phyloP scores from a whole-genome alignment of 371 early-diverging fungal species.

The Entomophthora muscae region DNA sequence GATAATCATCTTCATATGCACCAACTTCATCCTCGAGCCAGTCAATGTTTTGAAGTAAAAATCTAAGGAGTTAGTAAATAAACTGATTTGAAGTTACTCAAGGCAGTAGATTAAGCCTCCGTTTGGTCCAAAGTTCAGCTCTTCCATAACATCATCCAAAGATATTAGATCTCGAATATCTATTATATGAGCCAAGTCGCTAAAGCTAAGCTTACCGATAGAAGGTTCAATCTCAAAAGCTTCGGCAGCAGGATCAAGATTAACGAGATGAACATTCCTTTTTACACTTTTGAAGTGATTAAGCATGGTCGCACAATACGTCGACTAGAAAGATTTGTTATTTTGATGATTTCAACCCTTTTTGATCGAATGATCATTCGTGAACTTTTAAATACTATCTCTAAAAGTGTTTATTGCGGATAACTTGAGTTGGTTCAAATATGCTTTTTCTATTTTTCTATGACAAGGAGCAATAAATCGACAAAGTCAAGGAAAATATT shows the following conservation, averaged over 20 bases:
- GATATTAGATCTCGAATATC: slow-evolving; percentile 94
- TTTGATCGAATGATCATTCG: too few species aligned
- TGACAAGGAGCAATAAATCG: too few species aligned
- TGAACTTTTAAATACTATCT: too few species aligned
- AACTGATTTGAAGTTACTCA: slow-evolving; percentile 33
- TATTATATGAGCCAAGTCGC: slow-evolving; percentile 10
- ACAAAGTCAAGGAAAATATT: too few species aligned
- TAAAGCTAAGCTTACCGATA: slow-evolving; percentile 28
- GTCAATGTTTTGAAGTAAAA: slow-evolving; percentile 83
- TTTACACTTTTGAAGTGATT: slow-evolving; percentile 70
- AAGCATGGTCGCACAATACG: slow-evolving; percentile 89
- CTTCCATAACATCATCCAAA: slow-evolving; percentile 95
- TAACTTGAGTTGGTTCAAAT: too few species aligned
- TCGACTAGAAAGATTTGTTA: slow-evolving; percentile 72
- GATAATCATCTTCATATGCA: slow-evolving; percentile 82
- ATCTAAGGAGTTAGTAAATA: slow-evolving; percentile 17
- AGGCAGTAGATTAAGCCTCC: slow-evolving; percentile 95
- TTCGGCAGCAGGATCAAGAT: slow-evolving; percentile 98
- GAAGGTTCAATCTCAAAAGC: slow-evolving; percentile 81
- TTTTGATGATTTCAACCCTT: too few species aligned
- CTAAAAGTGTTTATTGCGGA: too few species aligned
- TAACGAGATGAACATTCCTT: slow-evolving; percentile 79
- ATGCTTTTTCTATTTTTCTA: too few species aligned
- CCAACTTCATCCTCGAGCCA: slow-evolving; percentile 90
- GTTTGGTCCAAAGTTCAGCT: slow-evolving; percentile 95